These are phyloP conservation scores for Phytopythium sindhum DNA, from an alignment of 352 stramenopile genomes.

Conservation along the genomic window DNA sequence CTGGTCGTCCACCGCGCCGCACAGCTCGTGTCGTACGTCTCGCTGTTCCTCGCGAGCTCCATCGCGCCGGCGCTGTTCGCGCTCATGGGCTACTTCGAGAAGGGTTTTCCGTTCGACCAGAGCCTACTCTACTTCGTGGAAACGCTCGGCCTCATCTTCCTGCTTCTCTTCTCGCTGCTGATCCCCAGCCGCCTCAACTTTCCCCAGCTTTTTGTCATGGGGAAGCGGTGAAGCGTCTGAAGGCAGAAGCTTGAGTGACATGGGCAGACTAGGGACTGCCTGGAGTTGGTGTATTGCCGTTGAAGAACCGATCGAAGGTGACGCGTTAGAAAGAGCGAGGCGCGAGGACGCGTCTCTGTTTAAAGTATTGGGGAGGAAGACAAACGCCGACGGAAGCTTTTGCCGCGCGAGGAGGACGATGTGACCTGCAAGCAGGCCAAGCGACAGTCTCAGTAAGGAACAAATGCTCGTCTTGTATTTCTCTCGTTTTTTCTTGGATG, in stretches of 20 bases:
- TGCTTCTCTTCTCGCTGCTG: conserved; percentile 73
- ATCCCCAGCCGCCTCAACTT: conserved; percentile 84
- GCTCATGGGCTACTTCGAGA: conserved; percentile 69
- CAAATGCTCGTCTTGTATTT: background rate
- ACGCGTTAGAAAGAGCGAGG: background rate
- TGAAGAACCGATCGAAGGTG: too few relatives aligned
- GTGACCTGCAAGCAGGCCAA: background rate
- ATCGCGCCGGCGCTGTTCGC: conserved; percentile 60
- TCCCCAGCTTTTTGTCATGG: conserved; percentile 75
- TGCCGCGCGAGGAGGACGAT: background rate
- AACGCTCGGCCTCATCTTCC: conserved; percentile 55
- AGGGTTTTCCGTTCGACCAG: conserved; percentile 75
- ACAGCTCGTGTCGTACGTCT: conserved; percentile 56
- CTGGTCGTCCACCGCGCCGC: conserved; percentile 65
- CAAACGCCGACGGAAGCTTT: background rate
- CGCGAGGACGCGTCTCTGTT: background rate
- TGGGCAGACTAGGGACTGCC: background rate
- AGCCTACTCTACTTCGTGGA: conserved; percentile 79
- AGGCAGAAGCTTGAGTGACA: background rate
- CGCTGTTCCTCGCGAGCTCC: conserved; percentile 50
- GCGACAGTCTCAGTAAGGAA: background rate
- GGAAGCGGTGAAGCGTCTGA: conserved; percentile 47
- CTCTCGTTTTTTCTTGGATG: background rate
- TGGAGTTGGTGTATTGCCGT: background rate
- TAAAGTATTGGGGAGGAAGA: background rate